Evolutionary conservation across 2,329 filamentous ascomycete species (phyloP), one percentile per base, ranked within the genome.

Genomic region (Emergomyces pasteurianus): DNA sequence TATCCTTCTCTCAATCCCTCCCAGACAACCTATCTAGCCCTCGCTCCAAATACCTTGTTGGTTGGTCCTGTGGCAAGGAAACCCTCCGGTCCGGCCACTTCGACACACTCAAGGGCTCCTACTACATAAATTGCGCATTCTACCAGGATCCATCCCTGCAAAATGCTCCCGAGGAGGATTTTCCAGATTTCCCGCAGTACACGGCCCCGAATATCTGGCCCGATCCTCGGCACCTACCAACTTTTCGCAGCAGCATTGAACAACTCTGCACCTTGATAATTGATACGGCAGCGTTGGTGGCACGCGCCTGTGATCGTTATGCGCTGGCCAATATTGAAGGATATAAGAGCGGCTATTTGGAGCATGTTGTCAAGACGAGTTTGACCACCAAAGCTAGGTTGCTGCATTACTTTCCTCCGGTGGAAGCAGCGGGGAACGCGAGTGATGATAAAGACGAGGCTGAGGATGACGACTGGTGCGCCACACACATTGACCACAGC

Each of bases 381-480:
- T 86, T 86, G 40, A 95, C 89, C 0, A 96, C 90, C 43, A 97
- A 99, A 75, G 94, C 94, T 1, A 81, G 94, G 14, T 79, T 99
- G 34, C 77, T 97, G 67, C 94, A 99, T 76, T 99, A 99, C 75
- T 97, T 92, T 68, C 92, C 92, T 1, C 63, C 66, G 0, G 58
- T 63, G 4, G 46, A 58, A 3, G 36, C 62, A 1, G 52, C 59
- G 4, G 18, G 38, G 4, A 47, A 55, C 1, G 31, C 57, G 43
- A 61, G 61, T 5, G 88, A 92, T 71, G 87, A 91, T 72, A 86
- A 90, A 63, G 92, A 96, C 73, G 89, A 95, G 61, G 88, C 92
- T 71, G 87, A 91, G 70, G 87, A 92, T 63, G 92, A 96, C 73
- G 89, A 95, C 75, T 99, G 94, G 94, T 99, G 92, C 73, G 89